Conservation (phyloP, 2,329 filamentous ascomycete genomes). For the Bisporella sp. region DNA sequence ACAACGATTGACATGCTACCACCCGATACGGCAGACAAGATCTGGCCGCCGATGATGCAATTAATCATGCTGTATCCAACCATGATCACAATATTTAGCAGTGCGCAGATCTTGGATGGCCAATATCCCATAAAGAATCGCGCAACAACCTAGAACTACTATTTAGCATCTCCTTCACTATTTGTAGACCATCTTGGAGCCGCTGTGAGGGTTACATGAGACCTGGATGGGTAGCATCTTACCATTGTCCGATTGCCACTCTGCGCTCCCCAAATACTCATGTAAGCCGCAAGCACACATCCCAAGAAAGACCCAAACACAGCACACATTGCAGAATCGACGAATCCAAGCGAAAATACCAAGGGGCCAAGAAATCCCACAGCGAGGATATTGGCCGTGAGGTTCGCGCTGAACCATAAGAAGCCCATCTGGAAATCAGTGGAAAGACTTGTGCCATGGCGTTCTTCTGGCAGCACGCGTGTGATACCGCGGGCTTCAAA, state of each 20-base stretch:
- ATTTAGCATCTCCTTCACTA: not conserved
- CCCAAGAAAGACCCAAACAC: slow-evolving; percentile 49
- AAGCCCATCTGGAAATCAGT: slow-evolving; percentile 44
- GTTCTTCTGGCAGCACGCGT: not conserved
- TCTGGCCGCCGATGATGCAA: slow-evolving; percentile 24
- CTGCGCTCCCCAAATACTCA: slow-evolving; percentile 53
- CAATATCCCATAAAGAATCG: slow-evolving; percentile 58
- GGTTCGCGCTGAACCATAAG: slow-evolving; percentile 54
- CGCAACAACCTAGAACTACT: slow-evolving; percentile 41
- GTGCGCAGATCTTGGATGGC: slow-evolving; percentile 54
- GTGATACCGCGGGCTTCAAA: not conserved
- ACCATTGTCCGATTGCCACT: slow-evolving; percentile 55
- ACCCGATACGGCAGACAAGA: slow-evolving; percentile 14
- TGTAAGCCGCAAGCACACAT: slow-evolving; percentile 45
- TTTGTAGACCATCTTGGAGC: not conserved
- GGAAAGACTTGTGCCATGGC: not conserved
- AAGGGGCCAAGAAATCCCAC: slow-evolving; percentile 54
- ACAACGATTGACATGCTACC: not conserved
- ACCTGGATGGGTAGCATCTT: slow-evolving; percentile 6
- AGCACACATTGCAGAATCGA: slow-evolving; percentile 45
- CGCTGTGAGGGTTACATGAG: not conserved
- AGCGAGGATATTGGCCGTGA: slow-evolving; percentile 54
- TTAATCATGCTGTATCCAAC: slow-evolving; percentile 57
- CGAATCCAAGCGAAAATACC: slow-evolving; percentile 48
- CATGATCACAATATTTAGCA: slow-evolving; percentile 55